These are phyloP conservation scores for Marchantia paleacea DNA, from an alignment of 225 moss, liverwort and hornwort genomes.

Conservation along the genomic window DNA sequence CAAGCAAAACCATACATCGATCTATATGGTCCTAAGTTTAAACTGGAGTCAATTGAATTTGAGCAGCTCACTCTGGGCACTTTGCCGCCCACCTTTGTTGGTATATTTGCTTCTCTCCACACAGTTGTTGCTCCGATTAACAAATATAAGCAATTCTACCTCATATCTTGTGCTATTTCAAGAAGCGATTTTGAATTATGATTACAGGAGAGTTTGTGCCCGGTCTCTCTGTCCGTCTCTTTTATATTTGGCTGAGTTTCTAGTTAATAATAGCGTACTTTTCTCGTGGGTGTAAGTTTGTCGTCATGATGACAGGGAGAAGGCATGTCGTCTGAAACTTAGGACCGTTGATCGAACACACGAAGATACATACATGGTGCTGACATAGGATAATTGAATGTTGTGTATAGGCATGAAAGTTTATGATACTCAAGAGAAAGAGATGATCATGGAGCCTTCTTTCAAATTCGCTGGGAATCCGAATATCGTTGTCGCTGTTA, in stretches of 20 bases:
- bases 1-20: conserved; percentile 78
- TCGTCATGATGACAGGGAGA: too few relatives aligned
- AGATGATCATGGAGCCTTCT: conserved; percentile 84
- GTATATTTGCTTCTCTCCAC: conserved; percentile 31
- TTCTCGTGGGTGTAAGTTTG: too few relatives aligned
- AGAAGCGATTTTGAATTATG: too few relatives aligned
- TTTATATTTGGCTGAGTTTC: too few relatives aligned
- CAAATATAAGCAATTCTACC: not conserved
- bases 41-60: conserved; percentile 76
- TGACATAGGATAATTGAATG: not conserved
- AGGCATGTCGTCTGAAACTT: too few relatives aligned
- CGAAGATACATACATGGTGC: not conserved
- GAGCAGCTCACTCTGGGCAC: conserved; percentile 90
- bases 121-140: not conserved
- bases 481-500: conserved; percentile 84
- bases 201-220: not conserved
- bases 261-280: too few relatives aligned
- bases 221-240: too few relatives aligned
- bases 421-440: conserved; percentile 88
- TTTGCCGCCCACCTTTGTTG: conserved; percentile 83
- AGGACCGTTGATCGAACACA: too few relatives aligned
- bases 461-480: conserved; percentile 97
- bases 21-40: conserved; percentile 76
- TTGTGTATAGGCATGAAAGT: conserved; percentile 71
- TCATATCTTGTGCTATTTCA: not conserved